phyloP scores from a whole-genome alignment of 2,329 filamentous ascomycete species.

The Byssothecium circinans region DNA sequence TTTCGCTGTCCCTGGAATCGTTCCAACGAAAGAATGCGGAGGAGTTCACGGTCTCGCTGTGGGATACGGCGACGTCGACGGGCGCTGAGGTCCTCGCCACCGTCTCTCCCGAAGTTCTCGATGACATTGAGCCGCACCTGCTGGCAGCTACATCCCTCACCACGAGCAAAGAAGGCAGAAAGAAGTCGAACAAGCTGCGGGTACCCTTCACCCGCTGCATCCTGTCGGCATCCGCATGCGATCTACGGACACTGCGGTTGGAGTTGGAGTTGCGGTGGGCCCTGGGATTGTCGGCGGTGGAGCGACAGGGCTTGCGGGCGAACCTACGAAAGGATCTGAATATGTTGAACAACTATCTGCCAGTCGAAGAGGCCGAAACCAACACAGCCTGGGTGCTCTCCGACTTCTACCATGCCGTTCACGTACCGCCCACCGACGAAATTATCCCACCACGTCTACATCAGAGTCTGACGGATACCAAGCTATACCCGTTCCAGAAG shows the following conservation, averaged over 20 bases:
- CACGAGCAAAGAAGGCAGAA: conserved; percentile 20
- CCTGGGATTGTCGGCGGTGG: conserved; percentile 30
- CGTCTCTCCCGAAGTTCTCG: conserved; percentile 14
- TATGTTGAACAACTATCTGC: conserved; percentile 30
- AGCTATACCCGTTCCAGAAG: conserved; percentile 72
- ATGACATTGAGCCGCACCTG: conserved; percentile 24
- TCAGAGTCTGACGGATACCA: conserved; percentile 39
- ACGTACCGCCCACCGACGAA: conserved; percentile 57
- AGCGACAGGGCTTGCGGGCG: conserved; percentile 17
- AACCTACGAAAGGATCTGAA: conserved; percentile 28
- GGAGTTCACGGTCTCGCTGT: conserved; percentile 23
- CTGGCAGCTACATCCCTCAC: conserved; percentile 22
- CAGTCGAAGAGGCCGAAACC: conserved; percentile 7
- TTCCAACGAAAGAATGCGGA: conserved; percentile 15
- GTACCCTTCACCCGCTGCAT: conserved; percentile 31
- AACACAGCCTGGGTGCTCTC: conserved; percentile 49
- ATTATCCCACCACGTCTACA: conserved; percentile 34
- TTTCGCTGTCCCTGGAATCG: conserved; percentile 24
- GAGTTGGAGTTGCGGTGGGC: conserved; percentile 35
- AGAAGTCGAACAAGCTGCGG: conserved; percentile 15
- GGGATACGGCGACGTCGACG: conserved; percentile 15
- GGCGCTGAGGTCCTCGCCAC: conserved; percentile 25
- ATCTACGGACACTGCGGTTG: conserved; percentile 15
- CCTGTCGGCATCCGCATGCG: conserved; percentile 12
- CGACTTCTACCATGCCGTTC: conserved; percentile 71